Percentiles rank a stretch among this genome's conserved stretches.
Conservation (phyloP, 2,329 filamentous ascomycete genomes). For the Fusarium tupiense region DNA sequence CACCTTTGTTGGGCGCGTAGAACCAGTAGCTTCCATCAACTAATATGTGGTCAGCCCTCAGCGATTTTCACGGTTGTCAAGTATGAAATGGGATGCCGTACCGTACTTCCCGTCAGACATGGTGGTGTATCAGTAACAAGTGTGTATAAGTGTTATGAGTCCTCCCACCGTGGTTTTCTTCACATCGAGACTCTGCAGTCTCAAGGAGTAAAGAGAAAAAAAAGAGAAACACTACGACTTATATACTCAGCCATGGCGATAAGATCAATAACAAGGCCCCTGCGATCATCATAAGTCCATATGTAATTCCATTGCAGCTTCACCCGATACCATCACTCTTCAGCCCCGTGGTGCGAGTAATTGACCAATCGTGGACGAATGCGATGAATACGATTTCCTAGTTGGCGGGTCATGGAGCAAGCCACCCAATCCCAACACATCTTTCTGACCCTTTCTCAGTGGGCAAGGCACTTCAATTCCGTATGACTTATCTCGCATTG, state of each 20-base stretch:
- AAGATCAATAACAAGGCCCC: background rate
- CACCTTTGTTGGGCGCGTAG: slow-evolving; percentile 59
- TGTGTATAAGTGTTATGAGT: background rate
- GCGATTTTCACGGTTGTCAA: background rate
- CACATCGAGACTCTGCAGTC: background rate
- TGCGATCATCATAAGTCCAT: background rate
- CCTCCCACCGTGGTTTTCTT: background rate
- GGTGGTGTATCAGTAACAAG: background rate
- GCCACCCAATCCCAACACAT: background rate
- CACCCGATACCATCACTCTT: background rate
- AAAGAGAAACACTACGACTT: slow-evolving; percentile 1
- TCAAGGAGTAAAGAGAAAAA: background rate
- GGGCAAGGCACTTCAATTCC: background rate
- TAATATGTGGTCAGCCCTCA: slow-evolving; percentile 23
- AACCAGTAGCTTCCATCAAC: slow-evolving; percentile 57
- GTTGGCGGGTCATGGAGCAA: background rate
- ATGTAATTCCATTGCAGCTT: slow-evolving; percentile 2
- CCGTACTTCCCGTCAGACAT: slow-evolving; percentile 48
- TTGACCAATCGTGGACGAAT: slow-evolving; percentile 39
- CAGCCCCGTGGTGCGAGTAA: slow-evolving; percentile 13
- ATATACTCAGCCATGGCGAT: slow-evolving; percentile 9
- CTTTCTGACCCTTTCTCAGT: background rate
- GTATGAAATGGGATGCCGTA: slow-evolving; percentile 12
- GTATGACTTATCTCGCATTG: slow-evolving; percentile 18
- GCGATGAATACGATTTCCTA: slow-evolving; percentile 36